These are phyloP conservation scores for Tricholoma saponaceum DNA, from an alignment of 768 basidiomycete genomes.

Conservation along the genomic window DNA sequence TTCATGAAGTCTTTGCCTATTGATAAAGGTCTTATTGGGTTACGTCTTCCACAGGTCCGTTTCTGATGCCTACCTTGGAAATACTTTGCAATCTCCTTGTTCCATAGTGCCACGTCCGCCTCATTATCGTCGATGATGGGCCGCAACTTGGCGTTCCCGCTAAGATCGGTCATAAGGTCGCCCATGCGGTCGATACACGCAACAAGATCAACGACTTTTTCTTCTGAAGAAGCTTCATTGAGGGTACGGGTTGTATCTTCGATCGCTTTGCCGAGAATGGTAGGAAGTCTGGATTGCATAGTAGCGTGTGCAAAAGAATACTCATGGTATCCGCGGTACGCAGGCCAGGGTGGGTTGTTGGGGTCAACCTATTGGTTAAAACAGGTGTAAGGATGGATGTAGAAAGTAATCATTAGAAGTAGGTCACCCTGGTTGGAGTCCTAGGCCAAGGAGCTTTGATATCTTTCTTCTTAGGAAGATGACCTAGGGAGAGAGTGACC, in stretches of 20 bases:
- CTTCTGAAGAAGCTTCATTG: conserved; percentile 81
- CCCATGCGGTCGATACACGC: conserved; percentile 89
- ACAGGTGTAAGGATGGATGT: not conserved
- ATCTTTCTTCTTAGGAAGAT: conserved; percentile 69
- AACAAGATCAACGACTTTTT: conserved; percentile 79
- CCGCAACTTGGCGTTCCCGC: conserved; percentile 76
- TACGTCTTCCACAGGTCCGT: not conserved
- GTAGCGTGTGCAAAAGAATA: conserved; percentile 88
- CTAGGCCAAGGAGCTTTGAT: conserved; percentile 72
- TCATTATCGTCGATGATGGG: conserved; percentile 90
- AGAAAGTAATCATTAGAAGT: not conserved
- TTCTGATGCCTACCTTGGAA: conserved; percentile 64
- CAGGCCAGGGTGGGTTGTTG: conserved; percentile 82
- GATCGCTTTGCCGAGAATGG: conserved; percentile 93
- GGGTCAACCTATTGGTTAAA: conserved; percentile 44
- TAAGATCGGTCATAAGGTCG: conserved; percentile 81
- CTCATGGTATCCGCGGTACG: conserved; percentile 77
- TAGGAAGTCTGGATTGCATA: conserved; percentile 94
- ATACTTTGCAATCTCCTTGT: conserved; percentile 93
- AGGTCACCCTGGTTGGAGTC: conserved; percentile 56
- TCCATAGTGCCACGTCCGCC: conserved; percentile 93
- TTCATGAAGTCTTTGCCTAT: conserved; percentile 90
- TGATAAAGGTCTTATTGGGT: not conserved
- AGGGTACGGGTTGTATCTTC: conserved; percentile 87
- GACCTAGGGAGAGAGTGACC: conserved; percentile 70